phyloP scores from a whole-genome alignment of 257 asterid genomes.

The Dorcoceras hygrometricum region DNA sequence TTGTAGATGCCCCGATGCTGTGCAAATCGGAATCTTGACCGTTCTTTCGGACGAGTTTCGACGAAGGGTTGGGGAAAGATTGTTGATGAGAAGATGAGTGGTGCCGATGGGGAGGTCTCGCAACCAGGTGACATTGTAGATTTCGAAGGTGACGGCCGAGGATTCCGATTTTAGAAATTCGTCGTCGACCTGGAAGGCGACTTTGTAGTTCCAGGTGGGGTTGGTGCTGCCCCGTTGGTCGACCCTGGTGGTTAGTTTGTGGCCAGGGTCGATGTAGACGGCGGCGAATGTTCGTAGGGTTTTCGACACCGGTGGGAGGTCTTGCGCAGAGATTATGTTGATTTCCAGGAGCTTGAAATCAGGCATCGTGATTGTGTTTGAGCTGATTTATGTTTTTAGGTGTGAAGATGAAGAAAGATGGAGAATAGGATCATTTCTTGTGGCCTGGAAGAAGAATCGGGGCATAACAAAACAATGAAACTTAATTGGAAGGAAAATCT shows the following conservation, averaged over 20 bases:
- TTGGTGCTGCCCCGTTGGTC: conserved; percentile 76
- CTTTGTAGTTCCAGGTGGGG: conserved; percentile 71
- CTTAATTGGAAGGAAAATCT: conserved; percentile 1
- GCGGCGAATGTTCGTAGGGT: conserved; percentile 43
- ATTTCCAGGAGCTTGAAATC: conserved; percentile 49
- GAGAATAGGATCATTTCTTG: neutral
- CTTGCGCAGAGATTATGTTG: conserved; percentile 63
- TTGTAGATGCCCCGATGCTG: conserved; percentile 65
- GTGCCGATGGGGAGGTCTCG: conserved; percentile 88
- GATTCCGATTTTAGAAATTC: conserved; percentile 43
- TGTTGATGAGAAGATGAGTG: conserved; percentile 43
- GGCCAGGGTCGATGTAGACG: conserved; percentile 53
- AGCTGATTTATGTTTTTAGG: neutral
- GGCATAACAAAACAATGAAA: conserved; percentile 22
- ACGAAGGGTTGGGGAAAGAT: conserved; percentile 44
- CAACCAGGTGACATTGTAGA: conserved; percentile 79
- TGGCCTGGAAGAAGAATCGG: conserved; percentile 21
- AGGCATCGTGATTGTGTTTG: conserved; percentile 26
- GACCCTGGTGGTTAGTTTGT: conserved; percentile 64
- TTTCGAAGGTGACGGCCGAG: conserved; percentile 49
- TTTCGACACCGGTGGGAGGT: conserved; percentile 80
- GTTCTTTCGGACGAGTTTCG: conserved; percentile 36
- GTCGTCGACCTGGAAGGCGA: conserved; percentile 50
- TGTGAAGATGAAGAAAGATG: neutral
- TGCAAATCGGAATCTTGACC: conserved; percentile 47